Evolutionary conservation across 176 grass and related monocot species (phyloP).

Genomic region (Oryza australiensis): DNA sequence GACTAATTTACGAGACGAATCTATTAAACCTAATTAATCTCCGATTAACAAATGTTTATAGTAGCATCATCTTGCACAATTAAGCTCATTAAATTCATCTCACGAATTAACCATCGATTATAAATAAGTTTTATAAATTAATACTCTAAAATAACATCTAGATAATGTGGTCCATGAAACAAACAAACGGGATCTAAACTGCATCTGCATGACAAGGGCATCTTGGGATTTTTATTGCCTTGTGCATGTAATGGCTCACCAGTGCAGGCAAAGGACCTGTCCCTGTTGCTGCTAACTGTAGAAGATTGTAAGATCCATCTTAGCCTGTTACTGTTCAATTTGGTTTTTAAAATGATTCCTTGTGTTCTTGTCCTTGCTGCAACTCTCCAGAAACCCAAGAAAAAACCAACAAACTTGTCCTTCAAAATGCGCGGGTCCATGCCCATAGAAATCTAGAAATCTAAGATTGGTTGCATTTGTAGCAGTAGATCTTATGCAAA

Average conservation of each 20-base stretch:
- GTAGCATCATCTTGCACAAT: too few relatives aligned
- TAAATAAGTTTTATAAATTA: too few relatives aligned
- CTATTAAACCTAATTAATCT: too few relatives aligned
- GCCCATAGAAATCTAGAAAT: neutral
- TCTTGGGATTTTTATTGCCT: neutral
- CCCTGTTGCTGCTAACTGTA: neutral
- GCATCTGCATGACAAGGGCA: neutral
- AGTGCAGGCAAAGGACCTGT: slow-evolving; percentile 31
- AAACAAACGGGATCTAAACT: too few relatives aligned
- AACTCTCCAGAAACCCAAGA: neutral
- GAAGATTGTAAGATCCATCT: neutral
- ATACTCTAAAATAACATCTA: too few relatives aligned
- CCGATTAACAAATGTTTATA: too few relatives aligned
- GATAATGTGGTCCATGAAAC: too few relatives aligned
- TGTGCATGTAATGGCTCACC: neutral
- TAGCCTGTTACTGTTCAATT: neutral
- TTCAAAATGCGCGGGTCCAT: neutral
- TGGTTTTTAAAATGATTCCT: neutral
- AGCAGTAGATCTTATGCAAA: neutral
- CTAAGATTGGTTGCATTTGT: neutral
- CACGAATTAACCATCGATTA: too few relatives aligned
- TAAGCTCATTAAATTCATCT: too few relatives aligned
- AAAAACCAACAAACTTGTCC: neutral
- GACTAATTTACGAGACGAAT: too few relatives aligned
- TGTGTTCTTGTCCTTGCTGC: neutral